phyloP scores from a whole-genome alignment of 129 eudicot species.

The Flaveria robusta region DNA sequence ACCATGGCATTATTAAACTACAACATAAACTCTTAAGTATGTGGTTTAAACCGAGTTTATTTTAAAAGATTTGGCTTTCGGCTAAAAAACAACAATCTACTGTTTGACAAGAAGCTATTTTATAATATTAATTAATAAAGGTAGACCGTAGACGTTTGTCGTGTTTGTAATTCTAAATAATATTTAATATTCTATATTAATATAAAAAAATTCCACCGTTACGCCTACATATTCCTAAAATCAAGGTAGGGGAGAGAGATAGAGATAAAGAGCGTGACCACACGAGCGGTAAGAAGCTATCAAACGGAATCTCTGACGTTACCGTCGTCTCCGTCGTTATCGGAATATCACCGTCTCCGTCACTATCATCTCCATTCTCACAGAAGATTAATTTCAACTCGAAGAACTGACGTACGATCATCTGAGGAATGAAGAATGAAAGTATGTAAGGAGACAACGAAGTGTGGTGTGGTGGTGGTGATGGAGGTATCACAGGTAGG shows the following conservation, averaged over 20 bases:
- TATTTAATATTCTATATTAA: neutral
- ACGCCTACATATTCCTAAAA: slow-evolving; percentile 22
- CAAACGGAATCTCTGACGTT: slow-evolving; percentile 44
- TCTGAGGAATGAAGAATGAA: slow-evolving; percentile 27
- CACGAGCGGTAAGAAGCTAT: slow-evolving; percentile 29
- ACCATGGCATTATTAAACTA: no score
- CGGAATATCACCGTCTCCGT: no score
- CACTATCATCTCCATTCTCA: slow-evolving; percentile 24
- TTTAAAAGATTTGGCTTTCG: neutral
- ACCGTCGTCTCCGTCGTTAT: slow-evolving; percentile 31
- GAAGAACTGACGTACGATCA: slow-evolving; percentile 6
- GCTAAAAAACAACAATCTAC: neutral
- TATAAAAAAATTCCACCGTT: neutral
- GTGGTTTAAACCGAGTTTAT: no score
- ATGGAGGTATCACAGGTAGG: slow-evolving; percentile 47
- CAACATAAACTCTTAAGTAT: no score
- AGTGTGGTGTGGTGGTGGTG: slow-evolving; percentile 19
- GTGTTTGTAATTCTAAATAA: neutral
- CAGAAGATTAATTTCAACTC: slow-evolving; percentile 14
- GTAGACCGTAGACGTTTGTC: slow-evolving; percentile 25
- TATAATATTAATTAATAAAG: slow-evolving; percentile 12
- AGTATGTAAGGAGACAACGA: slow-evolving; percentile 22
- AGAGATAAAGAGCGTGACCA: slow-evolving; percentile 29
- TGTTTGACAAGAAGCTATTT: neutral
- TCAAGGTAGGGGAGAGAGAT: slow-evolving; percentile 13